A percentile compares a stretch with the other conserved stretches of the same genome.
These are phyloP conservation scores for Fusarium sp. DNA, from an alignment of 2,329 filamentous ascomycete species.

Conservation along the genomic window DNA sequence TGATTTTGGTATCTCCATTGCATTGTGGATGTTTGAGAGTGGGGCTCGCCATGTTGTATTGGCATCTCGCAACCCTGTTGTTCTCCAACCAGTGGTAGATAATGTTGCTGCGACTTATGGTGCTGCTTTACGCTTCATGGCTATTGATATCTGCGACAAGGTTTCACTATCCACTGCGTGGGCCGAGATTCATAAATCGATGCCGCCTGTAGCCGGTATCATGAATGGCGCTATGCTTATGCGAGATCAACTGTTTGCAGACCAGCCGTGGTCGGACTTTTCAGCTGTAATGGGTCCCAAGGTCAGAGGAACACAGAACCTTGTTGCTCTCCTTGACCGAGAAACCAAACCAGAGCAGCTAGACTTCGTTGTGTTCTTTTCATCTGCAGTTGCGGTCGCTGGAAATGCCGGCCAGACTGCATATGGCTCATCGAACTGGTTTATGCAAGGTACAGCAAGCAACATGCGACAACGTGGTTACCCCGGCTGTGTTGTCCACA, in stretches of 20 bases:
- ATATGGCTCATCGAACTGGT: background rate
- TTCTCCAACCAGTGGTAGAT: background rate
- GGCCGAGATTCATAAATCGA: background rate
- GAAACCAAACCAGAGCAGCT: background rate
- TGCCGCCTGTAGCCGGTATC: background rate
- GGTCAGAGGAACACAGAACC: background rate
- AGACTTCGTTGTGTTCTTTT: background rate
- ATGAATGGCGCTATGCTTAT: background rate
- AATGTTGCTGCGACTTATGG: background rate
- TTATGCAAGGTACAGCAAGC: background rate
- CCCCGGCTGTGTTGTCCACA: background rate
- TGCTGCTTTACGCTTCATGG: background rate
- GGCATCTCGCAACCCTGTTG: background rate
- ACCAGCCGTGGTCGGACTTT: background rate
- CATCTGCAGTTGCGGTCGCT: background rate
- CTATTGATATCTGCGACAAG: background rate
- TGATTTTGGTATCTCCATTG: background rate
- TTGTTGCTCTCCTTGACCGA: background rate
- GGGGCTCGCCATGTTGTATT: background rate
- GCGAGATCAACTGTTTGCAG: background rate
- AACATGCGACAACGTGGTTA: background rate
- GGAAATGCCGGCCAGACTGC: background rate
- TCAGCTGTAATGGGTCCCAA: background rate
- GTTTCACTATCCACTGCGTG: background rate
- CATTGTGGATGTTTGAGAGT: background rate